Evolutionary conservation across 164 flowering plant genomes (phyloP).

Genomic region (Vitis vinifera): DNA sequence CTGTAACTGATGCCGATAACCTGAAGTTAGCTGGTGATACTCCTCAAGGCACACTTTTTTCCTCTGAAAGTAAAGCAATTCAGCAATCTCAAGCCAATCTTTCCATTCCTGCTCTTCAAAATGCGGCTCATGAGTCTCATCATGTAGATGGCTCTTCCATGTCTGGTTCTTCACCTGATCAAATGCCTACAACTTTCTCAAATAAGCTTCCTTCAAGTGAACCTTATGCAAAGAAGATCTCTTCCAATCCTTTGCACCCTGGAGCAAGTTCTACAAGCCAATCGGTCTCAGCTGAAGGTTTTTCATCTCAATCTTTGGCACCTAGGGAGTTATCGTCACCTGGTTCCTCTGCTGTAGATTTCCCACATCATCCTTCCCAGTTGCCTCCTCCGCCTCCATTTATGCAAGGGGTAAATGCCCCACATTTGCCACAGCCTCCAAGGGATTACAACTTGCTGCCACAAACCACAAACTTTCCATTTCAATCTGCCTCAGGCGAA

Average conservation of each 20-base stretch:
- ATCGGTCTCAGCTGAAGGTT: slow-evolving; percentile 16
- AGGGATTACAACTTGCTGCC: slow-evolving; percentile 22
- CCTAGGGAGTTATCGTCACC: slow-evolving; percentile 13
- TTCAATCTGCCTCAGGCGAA: slow-evolving; percentile 24
- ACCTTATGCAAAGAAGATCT: slow-evolving; percentile 16
- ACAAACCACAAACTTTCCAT: slow-evolving; percentile 19
- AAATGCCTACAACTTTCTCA: slow-evolving; percentile 16
- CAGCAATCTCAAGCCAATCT: slow-evolving; percentile 16
- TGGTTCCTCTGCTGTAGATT: slow-evolving; percentile 12
- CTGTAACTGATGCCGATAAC: slow-evolving; percentile 4
- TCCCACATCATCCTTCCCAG: slow-evolving; percentile 23
- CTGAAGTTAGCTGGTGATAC: slow-evolving; percentile 13
- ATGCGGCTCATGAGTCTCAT: slow-evolving; percentile 15
- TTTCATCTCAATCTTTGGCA: slow-evolving; percentile 19
- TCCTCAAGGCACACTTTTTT: slow-evolving; percentile 3
- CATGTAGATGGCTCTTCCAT: slow-evolving; percentile 17
- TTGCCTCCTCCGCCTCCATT: slow-evolving; percentile 25
- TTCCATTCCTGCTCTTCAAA: slow-evolving; percentile 14
- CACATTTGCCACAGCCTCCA: slow-evolving; percentile 20
- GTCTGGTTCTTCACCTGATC: slow-evolving; percentile 15
- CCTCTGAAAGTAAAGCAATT: background rate
- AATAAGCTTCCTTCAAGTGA: slow-evolving; percentile 19
- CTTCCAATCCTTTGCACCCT: slow-evolving; percentile 8
- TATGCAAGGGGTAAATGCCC: slow-evolving; percentile 28
- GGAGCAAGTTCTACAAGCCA: slow-evolving; percentile 10